Evolutionary conservation across 2,329 filamentous ascomycete species (phyloP).

Genomic region (Cryphonectria naterciae): DNA sequence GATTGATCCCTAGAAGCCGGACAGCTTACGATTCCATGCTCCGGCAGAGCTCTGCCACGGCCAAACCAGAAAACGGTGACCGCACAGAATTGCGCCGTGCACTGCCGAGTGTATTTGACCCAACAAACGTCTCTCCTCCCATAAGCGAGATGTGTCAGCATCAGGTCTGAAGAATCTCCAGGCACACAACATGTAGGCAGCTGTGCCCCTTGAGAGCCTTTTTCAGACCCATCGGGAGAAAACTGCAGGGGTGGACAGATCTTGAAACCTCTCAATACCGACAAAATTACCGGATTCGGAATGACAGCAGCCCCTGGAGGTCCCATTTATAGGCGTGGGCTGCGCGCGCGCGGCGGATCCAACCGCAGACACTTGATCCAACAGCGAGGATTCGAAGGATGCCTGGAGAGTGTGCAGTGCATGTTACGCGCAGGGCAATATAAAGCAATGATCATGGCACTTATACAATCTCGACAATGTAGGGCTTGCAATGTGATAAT

Average conservation of each 20-base stretch:
- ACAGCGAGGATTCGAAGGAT: neutral
- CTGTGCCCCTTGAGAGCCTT: neutral
- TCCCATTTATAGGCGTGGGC: neutral
- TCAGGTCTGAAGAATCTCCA: neutral
- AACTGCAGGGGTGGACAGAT: neutral
- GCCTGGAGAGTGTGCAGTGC: neutral
- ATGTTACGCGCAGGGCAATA: neutral
- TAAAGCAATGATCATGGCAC: neutral
- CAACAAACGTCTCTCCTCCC: neutral
- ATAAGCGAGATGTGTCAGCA: neutral
- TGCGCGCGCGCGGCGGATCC: neutral
- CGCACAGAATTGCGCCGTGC: neutral
- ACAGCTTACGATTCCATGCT: neutral
- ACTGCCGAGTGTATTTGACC: neutral
- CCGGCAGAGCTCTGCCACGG: neutral
- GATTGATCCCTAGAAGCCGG: neutral
- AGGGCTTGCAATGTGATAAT: neutral
- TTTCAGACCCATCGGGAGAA: neutral
- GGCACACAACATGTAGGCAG: neutral
- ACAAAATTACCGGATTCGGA: neutral
- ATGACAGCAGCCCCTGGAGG: neutral
- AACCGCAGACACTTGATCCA: neutral
- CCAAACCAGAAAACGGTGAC: neutral
- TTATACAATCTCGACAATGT: too few relatives aligned
- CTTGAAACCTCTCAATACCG: neutral